Evolutionary conservation across 495 filamentous ascomycete genomes (phyloP), one percentile per base, ranked within the genome.

Genomic region (Tuber microsphaerosporum): DNA sequence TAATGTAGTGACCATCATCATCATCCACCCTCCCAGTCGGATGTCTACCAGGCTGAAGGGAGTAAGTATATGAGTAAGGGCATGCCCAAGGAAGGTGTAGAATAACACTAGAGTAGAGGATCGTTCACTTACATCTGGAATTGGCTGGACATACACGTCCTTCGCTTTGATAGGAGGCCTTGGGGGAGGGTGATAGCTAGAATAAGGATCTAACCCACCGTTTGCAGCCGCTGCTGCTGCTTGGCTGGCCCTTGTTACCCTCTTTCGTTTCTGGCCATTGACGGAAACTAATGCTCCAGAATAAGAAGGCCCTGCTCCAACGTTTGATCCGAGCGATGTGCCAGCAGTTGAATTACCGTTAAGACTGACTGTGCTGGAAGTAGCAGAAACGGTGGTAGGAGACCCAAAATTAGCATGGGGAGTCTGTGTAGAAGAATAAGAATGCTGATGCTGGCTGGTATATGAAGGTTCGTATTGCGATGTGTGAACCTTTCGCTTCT

Each of bases 1-100:
- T 93, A 79, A 97, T 92, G 81, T 97, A 98, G 83, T 99, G 95
- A 22, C 95, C 95, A 80, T 99, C 95, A 69, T 97, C 94, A 76
- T 98, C 95, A 80, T 99, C 95, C 71, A 93, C 90, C 85, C 90
- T 88, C 82, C 92, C 84, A 83, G 76, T 73, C 73, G 77, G 71
- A 75, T 79, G 71, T 42, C 80, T 72, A 65, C 75, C 76, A 73
- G 73, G 81, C 80, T 78, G 5, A 71, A 71, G 41, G 41, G 17
- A 34, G 74, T 9, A 73, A 20, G 39, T 31, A 37, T 34, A 45
- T 75, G 34, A 75, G 74, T 42, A 37, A 19, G 26, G 56, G 39
- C 74, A 43, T 73, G 1, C 70, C 74, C 31, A 71, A 46, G 3
- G 56, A 65, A 75, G 73, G 69, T 43, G 72, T 70, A 81, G 68